phyloP scores from a whole-genome alignment of 257 asterid genomes.

The Solanum medicagineum region DNA sequence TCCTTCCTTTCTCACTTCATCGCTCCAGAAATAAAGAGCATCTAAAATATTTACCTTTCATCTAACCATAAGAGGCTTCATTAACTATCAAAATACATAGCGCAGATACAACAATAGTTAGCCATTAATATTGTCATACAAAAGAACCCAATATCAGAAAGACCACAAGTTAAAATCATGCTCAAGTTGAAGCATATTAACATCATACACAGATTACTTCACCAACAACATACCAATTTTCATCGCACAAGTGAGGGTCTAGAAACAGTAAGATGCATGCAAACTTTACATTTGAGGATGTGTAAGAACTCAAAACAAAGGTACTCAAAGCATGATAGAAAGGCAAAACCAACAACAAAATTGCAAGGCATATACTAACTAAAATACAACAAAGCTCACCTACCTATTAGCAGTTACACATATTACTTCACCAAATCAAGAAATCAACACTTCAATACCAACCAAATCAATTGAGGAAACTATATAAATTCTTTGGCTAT shows the following conservation, averaged over 20 bases:
- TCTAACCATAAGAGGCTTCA: background rate
- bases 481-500: background rate
- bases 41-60: background rate
- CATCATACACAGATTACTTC: background rate
- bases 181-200: background rate
- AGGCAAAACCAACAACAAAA: too few relatives aligned
- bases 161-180: background rate
- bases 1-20: too few relatives aligned
- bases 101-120: too few relatives aligned
- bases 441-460: background rate
- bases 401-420: background rate
- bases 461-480: background rate
- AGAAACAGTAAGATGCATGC: too few relatives aligned
- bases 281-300: too few relatives aligned
- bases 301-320: too few relatives aligned
- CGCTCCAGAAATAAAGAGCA: too few relatives aligned
- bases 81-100: too few relatives aligned
- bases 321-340: too few relatives aligned
- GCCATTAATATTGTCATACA: background rate
- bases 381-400: too few relatives aligned
- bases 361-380: too few relatives aligned
- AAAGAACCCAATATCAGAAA: background rate
- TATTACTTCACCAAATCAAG: background rate
- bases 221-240: background rate
- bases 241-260: too few relatives aligned